phyloP scores from a whole-genome alignment of 2,329 filamentous ascomycete genomes.

The Pseudohalonectria lignicola region DNA sequence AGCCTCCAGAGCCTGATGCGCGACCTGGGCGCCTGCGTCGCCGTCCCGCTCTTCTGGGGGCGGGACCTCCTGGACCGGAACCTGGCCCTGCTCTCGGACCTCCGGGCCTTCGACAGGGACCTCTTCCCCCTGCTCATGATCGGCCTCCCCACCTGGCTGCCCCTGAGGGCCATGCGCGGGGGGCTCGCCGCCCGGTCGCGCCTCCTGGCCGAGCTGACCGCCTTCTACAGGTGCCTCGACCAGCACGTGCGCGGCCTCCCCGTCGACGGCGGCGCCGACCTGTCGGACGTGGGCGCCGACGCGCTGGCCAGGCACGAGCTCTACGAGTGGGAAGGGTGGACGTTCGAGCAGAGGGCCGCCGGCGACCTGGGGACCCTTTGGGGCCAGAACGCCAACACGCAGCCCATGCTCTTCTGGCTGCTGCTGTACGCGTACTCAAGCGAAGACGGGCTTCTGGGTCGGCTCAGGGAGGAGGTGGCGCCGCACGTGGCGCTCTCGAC shows the following conservation, averaged over 20 bases:
- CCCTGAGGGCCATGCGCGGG: constrained; percentile 6
- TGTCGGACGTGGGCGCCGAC: constrained; percentile 8
- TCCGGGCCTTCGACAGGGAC: constrained; percentile 10
- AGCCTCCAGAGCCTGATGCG: too few species aligned
- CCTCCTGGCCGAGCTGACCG: constrained; percentile 3
- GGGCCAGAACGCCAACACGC: constrained; percentile 6
- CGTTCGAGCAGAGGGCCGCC: constrained; percentile 1
- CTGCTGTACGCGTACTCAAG: too few species aligned
- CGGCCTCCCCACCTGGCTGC: constrained; percentile 7
- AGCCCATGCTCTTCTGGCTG: constrained; percentile 5
- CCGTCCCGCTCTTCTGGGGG: too few species aligned
- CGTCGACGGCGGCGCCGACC: constrained; percentile 8
- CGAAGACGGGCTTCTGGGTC: too few species aligned
- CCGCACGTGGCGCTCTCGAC: too few species aligned
- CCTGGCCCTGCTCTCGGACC: constrained; percentile 7
- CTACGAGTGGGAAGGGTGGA: constrained; percentile 4
- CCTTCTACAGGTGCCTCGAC: constrained; percentile 8
- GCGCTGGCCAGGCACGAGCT: constrained; percentile 5
- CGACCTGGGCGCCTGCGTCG: too few species aligned
- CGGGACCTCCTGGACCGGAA: too few species aligned
- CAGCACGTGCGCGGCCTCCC: constrained; percentile 6
- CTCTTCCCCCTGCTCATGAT: constrained; percentile 8
- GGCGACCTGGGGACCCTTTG: constrained; percentile 7
- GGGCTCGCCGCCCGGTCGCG: constrained; percentile 6
- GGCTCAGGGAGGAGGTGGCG: too few species aligned